Conservation (phyloP, 2,329 filamentous ascomycete genomes). For the Ceratocystis lukuohia region DNA sequence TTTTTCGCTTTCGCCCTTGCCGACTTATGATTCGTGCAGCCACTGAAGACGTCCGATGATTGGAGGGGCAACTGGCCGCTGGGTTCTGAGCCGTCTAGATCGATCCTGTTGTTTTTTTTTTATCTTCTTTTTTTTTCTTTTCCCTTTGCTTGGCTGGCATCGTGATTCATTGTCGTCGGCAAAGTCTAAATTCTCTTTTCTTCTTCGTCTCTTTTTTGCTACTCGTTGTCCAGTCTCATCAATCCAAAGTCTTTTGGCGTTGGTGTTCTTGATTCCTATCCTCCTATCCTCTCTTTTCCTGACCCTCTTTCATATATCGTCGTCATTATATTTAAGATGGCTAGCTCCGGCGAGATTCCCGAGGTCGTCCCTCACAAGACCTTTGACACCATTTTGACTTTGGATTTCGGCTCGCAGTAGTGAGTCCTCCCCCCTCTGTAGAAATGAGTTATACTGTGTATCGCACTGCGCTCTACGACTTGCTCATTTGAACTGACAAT, state of each 20-base stretch:
- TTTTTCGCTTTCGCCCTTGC: conserved; percentile 13
- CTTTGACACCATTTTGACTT: conserved; percentile 50
- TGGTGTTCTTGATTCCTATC: conserved; percentile 1
- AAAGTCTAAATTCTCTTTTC: background rate
- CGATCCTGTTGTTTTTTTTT: background rate
- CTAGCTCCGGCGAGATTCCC: conserved; percentile 10
- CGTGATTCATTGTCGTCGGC: conserved; percentile 10
- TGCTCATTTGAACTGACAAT: background rate
- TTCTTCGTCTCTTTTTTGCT: background rate
- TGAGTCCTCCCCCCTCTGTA: background rate
- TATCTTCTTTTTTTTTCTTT: conserved; percentile 7
- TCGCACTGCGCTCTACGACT: background rate
- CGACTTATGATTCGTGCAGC: background rate
- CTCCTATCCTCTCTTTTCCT: background rate
- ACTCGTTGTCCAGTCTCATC: background rate
- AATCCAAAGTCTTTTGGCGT: background rate
- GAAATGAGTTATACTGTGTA: background rate
- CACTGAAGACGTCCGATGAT: background rate
- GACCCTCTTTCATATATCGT: background rate
- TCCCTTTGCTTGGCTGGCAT: conserved; percentile 11
- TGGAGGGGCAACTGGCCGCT: conserved; percentile 1
- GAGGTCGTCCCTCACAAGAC: conserved; percentile 26
- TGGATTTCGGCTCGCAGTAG: conserved; percentile 47
- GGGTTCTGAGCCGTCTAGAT: background rate
- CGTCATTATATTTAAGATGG: conserved; percentile 8